Evolutionary conservation across 495 filamentous ascomycete genomes (phyloP).

Genomic region (Cladorrhinum samala): DNA sequence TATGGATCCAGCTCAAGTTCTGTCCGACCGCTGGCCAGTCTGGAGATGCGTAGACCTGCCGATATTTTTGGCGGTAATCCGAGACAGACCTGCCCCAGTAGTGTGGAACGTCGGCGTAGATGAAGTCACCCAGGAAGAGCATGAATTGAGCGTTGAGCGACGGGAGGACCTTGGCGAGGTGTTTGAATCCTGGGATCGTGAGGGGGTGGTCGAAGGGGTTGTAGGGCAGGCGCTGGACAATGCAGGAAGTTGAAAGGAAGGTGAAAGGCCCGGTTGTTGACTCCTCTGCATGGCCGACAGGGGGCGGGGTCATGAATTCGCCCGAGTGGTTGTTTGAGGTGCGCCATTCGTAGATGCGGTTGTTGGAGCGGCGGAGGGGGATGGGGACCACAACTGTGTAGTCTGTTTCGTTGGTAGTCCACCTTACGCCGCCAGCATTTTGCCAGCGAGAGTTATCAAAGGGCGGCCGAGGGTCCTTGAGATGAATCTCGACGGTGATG

Average conservation of each 20-base stretch:
- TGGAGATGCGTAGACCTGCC: constrained; percentile 86
- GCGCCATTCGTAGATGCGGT: constrained; percentile 70
- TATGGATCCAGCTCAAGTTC: constrained; percentile 90
- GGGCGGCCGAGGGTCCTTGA: constrained; percentile 40
- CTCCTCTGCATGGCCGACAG: constrained; percentile 51
- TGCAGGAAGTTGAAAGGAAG: constrained; percentile 85
- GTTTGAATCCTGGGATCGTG: constrained; percentile 67
- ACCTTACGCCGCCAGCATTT: constrained; percentile 54
- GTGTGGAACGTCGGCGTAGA: constrained; percentile 88
- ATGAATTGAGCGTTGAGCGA: constrained; percentile 72
- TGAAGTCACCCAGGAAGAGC: constrained; percentile 98
- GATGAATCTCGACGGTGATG: constrained; percentile 54
- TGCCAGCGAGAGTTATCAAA: constrained; percentile 56
- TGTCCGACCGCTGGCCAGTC: constrained; percentile 67
- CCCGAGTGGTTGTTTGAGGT: constrained; percentile 80
- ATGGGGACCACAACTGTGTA: constrained; percentile 64
- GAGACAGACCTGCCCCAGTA: constrained; percentile 64
- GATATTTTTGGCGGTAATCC: constrained; percentile 84
- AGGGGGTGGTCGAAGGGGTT: constrained; percentile 74
- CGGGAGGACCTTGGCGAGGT: constrained; percentile 59
- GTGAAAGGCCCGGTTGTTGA: constrained; percentile 61
- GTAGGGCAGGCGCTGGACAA: constrained; percentile 88
- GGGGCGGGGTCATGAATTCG: constrained; percentile 61
- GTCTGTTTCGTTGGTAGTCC: constrained; percentile 70
- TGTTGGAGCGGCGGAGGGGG: constrained; percentile 41